Conservation (phyloP, 176 grass and related monocot genomes). For the maize (Zea mays) region Zm-B73-REFERENCE-NAM-5.0 NC_050105.1:150724001-150724500, state of each 20-base stretch:
- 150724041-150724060: background rate
- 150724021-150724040: background rate
- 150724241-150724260: background rate
- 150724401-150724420: background rate
- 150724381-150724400: background rate
- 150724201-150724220: slow-evolving; percentile 8
- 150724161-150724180: background rate
- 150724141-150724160: background rate
- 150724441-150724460: too few species aligned
- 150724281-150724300: background rate
- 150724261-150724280: background rate
- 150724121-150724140: background rate
- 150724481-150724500: slow-evolving; percentile 37
- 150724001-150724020: background rate
- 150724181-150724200: background rate
- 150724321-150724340: background rate
- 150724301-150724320: background rate
- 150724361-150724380: background rate
- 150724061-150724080: background rate
- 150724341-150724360: background rate
- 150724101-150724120: background rate
- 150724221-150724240: background rate
- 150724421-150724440: background rate
- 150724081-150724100: background rate
- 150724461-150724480: slow-evolving; percentile 24